Conservation (phyloP, 2,329 filamentous ascomycete genomes). For the Aureobasidium sp. region DNA sequence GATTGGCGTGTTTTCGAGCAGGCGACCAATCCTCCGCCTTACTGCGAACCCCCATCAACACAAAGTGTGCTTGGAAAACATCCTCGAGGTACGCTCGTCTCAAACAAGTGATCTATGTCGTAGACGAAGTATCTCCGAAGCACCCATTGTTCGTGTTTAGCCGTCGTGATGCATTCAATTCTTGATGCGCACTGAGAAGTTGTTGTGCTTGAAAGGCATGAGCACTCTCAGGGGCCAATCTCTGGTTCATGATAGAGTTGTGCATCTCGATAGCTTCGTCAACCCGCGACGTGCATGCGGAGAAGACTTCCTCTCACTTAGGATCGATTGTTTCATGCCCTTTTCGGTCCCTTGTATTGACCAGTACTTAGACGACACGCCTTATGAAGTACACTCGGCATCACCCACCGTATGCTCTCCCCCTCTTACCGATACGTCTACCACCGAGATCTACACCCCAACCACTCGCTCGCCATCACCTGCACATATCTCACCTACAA, state of each 20-base stretch:
- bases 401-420: background rate
- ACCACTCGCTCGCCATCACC: background rate
- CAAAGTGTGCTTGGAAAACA: constrained; percentile 1
- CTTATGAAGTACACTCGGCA: background rate
- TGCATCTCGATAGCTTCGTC: background rate
- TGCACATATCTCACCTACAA: background rate
- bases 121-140: background rate
- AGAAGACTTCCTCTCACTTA: background rate
- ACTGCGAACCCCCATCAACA: background rate
- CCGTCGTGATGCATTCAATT: background rate
- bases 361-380: background rate
- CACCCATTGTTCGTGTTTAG: background rate
- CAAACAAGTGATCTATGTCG: background rate
- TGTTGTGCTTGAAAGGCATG: background rate
- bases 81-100: background rate
- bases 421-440: too few relatives aligned
- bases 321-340: background rate
- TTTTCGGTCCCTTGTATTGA: background rate
- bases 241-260: background rate
- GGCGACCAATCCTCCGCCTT: background rate
- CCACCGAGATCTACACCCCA: background rate
- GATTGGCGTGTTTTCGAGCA: background rate
- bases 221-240: background rate
- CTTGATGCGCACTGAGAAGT: background rate
- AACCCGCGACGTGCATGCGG: background rate